Percentiles rank a stretch among this genome's conserved stretches.
These are phyloP conservation scores for Cornus florida DNA, from an alignment of 148 eudicot species.

Conservation along the genomic window DNA sequence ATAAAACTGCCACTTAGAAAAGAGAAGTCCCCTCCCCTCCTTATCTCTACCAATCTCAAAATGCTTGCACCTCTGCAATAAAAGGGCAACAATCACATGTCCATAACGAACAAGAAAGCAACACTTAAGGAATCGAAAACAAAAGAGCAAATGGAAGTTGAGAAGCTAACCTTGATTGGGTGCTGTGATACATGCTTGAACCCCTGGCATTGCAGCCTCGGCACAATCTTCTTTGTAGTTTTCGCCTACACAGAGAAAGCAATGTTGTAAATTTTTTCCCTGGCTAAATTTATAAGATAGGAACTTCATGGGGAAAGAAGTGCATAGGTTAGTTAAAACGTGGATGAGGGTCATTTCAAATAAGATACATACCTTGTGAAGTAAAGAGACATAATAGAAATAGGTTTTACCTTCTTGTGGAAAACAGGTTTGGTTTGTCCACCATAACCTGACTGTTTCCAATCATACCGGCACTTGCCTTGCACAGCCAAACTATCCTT, in stretches of 20 bases:
- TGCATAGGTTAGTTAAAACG: not conserved
- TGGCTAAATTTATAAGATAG: not conserved
- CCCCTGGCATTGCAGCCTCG: conserved; percentile 59
- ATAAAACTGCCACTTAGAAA: too few relatives aligned
- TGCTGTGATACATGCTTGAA: conserved; percentile 61
- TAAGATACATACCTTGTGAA: not conserved
- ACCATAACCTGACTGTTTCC: conserved; percentile 86
- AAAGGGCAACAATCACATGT: not conserved
- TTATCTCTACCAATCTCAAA: conserved; percentile 36
- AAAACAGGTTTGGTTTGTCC: conserved; percentile 92
- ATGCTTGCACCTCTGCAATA: conserved; percentile 48
- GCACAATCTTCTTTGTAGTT: conserved; percentile 57
- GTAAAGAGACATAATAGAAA: too few relatives aligned
- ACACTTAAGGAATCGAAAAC: not conserved
- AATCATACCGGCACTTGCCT: conserved; percentile 82
- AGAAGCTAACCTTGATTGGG: conserved; percentile 41
- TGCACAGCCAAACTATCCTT: conserved; percentile 89
- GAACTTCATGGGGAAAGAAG: not conserved
- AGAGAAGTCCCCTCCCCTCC: too few relatives aligned
- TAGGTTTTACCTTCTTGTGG: conserved; percentile 66
- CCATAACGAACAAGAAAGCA: not conserved
- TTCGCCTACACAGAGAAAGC: conserved; percentile 29
- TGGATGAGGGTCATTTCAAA: not conserved
- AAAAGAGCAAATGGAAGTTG: not conserved
- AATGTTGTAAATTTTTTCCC: not conserved